Conservation (phyloP, 1,139 yeast species). For the Blastobotrys petasosporus region DNA sequence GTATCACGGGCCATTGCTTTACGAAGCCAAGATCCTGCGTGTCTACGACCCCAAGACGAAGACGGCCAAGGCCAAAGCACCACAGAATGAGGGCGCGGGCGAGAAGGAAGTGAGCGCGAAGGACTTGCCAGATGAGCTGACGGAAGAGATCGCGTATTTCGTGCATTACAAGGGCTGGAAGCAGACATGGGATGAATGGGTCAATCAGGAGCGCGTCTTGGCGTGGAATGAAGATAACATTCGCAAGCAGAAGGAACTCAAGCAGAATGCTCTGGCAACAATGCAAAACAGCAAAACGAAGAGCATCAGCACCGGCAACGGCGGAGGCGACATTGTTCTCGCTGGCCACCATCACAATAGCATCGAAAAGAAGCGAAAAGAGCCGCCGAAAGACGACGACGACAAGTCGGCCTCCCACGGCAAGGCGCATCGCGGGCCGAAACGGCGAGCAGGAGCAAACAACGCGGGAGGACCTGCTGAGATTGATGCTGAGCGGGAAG, state of each 20-base stretch:
- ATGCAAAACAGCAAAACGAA: slow-evolving; percentile 19
- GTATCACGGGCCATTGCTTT: slow-evolving; percentile 84
- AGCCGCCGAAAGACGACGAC: slow-evolving; percentile 2
- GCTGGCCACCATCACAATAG: neutral
- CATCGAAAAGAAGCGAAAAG: slow-evolving; percentile 2
- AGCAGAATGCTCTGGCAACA: slow-evolving; percentile 43
- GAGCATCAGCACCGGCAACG: slow-evolving; percentile 3
- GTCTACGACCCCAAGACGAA: slow-evolving; percentile 51
- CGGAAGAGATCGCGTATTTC: slow-evolving; percentile 45
- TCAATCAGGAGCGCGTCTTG: slow-evolving; percentile 59
- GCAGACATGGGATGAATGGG: slow-evolving; percentile 97
- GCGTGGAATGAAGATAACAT: slow-evolving; percentile 66
- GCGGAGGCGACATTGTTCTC: slow-evolving; percentile 6
- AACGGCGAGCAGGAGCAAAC: slow-evolving; percentile 1
- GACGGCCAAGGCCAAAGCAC: slow-evolving; percentile 29
- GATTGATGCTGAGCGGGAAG: slow-evolving; percentile 37
- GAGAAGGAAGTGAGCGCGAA: slow-evolving; percentile 23
- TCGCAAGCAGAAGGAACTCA: slow-evolving; percentile 57
- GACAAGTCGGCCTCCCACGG: neutral
- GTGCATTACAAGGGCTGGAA: slow-evolving; percentile 97
- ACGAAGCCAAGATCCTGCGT: slow-evolving; percentile 77
- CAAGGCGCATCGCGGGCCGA: neutral
- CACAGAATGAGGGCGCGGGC: slow-evolving; percentile 36
- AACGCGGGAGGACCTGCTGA: slow-evolving; percentile 36
- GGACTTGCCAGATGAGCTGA: slow-evolving; percentile 44